A percentile compares a stretch with the other conserved stretches of the same genome.
phyloP scores from a whole-genome alignment of 768 basidiomycete species.

The Tulasnella sp. region DNA sequence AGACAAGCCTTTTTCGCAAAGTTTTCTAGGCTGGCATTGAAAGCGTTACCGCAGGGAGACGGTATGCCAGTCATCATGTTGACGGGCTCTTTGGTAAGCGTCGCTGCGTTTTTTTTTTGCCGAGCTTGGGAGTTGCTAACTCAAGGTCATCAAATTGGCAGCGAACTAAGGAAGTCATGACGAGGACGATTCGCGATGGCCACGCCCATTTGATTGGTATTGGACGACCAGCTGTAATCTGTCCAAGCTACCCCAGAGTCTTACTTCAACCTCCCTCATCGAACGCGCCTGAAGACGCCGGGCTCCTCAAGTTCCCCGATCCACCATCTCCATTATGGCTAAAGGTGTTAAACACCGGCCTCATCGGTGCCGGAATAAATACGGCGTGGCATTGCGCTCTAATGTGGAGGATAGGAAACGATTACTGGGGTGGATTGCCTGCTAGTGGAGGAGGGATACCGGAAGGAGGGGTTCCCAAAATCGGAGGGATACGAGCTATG shows the following conservation, averaged over 20 bases:
- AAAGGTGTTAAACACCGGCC: neutral
- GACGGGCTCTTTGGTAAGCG: conserved; percentile 59
- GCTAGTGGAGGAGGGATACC: neutral
- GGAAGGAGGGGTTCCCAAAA: neutral
- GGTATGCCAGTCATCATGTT: conserved; percentile 58
- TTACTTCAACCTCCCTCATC: conserved; percentile 25
- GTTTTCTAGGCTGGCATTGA: conserved; percentile 53
- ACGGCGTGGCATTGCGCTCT: conserved; percentile 46
- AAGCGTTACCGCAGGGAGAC: conserved; percentile 36
- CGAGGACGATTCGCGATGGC: conserved; percentile 42
- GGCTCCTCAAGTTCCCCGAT: neutral
- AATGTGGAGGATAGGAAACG: conserved; percentile 6
- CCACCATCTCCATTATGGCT: conserved; percentile 1
- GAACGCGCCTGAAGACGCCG: neutral
- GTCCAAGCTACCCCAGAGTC: conserved; percentile 50
- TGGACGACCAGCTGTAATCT: conserved; percentile 55
- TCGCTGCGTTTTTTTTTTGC: neutral
- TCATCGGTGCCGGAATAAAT: conserved; percentile 56
- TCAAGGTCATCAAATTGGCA: neutral
- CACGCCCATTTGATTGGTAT: conserved; percentile 73
- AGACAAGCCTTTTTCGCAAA: conserved; percentile 68
- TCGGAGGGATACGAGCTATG: conserved; percentile 2
- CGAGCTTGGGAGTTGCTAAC: neutral
- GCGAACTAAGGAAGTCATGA: conserved; percentile 48
- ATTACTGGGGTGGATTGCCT: conserved; percentile 3